Percentiles rank a stretch among this genome's conserved stretches.
These are phyloP conservation scores for Furcasterigmium furcatum DNA, from an alignment of 2,329 filamentous ascomycete genomes.

Conservation along the genomic window DNA sequence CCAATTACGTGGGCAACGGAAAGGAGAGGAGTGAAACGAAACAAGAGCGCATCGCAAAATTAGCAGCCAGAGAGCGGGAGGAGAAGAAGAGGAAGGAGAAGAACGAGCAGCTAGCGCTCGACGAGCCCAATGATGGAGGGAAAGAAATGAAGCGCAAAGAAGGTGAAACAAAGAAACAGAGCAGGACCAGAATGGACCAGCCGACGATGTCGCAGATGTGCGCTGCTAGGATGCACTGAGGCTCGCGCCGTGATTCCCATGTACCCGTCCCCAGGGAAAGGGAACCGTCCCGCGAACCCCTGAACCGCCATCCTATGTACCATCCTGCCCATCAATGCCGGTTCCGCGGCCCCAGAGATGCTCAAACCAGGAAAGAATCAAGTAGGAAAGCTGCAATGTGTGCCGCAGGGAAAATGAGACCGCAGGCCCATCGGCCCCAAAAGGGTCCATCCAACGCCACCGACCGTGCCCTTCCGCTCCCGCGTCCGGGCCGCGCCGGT, in stretches of 20 bases:
- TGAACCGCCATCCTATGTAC: constrained; percentile 22
- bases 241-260: constrained; percentile 23
- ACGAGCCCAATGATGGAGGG: constrained; percentile 17
- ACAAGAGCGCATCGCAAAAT: constrained; percentile 18
- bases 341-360: constrained; percentile 18
- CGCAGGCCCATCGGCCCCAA: neutral
- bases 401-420: neutral
- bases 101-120: constrained; percentile 4
- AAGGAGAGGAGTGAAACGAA: constrained; percentile 18
- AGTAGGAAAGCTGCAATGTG: too few species aligned
- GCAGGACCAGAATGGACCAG: constrained; percentile 46
- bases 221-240: constrained; percentile 41
- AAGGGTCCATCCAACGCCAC: constrained; percentile 1
- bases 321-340: constrained; percentile 38
- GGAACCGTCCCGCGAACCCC: constrained; percentile 32
- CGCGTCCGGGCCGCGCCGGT: constrained; percentile 4
- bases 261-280: constrained; percentile 20
- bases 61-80: neutral
- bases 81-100: constrained; percentile 32
- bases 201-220: constrained; percentile 38
- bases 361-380: constrained; percentile 18
- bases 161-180: constrained; percentile 34
- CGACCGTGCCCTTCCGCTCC: constrained; percentile 7
- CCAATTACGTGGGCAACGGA: constrained; percentile 18
- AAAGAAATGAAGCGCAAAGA: constrained; percentile 36